Evolutionary conservation across 345 rosid species (phyloP), one percentile per base, ranked within the genome.

Genomic region (Hibiscus tridactylites): DNA sequence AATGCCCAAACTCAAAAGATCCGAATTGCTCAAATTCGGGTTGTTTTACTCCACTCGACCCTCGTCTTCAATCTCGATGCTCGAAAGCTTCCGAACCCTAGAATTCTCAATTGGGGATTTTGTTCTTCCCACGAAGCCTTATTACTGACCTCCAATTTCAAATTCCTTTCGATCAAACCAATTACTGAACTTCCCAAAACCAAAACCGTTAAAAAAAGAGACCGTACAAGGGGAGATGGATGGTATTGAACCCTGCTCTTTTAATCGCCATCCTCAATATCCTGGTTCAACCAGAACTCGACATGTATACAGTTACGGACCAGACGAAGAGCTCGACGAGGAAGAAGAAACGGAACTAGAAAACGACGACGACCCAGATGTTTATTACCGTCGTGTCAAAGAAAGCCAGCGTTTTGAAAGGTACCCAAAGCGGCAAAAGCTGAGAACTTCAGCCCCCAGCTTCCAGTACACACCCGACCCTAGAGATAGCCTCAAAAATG

Each of bases 391-490:
- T 62, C 68, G 75, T 33, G 19, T 64, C 66, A 61, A 77, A 68
- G 79, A 61, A 69, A 59, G 35, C 3, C 79, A 82, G 11, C 90
- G 81, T 44, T 82, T 19, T 46, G 88, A 80, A 71, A 81, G 88
- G 80, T 88, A 81, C 67, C 87, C 83, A 0, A 92, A 90, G 77
- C 89, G 87, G 80, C 85, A 79, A 65, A 95, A 92, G 82, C 61
- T 88, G 62, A 89, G 83, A 83, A 87, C 88, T 75, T 78, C 89
- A 61, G 84, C 73, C 29, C 35, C 77, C 66, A 75, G 37, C 77
- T 83, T 19, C 77, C 94, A 2, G 63, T 80, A 73, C 91, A 80
- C 9, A 83, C 84, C 42, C 8, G 68, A 17, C 19, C 16, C 3
- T 37, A 17, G 50, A 29, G 74, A 61, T 17, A 72, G 67, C 44